Evolutionary conservation across 139 green algal species (phyloP).

Genomic region (Protoeuglena noctilucae): DNA sequence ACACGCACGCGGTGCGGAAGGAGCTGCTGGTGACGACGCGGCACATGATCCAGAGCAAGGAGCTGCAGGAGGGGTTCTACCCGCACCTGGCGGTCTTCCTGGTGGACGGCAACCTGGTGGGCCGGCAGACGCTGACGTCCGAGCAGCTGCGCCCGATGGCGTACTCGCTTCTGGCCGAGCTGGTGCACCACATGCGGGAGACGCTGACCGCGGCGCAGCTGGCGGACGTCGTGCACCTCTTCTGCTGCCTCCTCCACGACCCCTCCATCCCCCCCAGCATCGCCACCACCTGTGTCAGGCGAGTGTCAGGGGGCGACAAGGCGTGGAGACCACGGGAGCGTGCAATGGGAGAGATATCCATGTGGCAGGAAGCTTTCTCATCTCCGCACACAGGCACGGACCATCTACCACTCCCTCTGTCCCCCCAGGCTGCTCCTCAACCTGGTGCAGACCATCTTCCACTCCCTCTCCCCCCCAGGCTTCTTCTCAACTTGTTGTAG

Average conservation of each 20-base stretch:
- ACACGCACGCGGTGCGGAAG: conserved; percentile 48
- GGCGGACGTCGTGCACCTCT: conserved; percentile 39
- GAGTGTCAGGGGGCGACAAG: too few species aligned
- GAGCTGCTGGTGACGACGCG: conserved; percentile 67
- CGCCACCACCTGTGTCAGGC: conserved; percentile 62
- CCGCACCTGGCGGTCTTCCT: conserved; percentile 23
- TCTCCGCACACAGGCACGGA: not conserved
- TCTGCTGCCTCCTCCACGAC: conserved; percentile 51
- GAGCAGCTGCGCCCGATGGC: conserved; percentile 58
- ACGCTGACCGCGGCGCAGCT: conserved; percentile 51
- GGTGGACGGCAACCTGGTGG: too few species aligned
- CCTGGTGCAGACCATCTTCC: conserved; percentile 67
- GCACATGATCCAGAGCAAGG: conserved; percentile 41
- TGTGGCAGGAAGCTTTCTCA: conserved; percentile 1
- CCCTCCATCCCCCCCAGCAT: conserved; percentile 27
- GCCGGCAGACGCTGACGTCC: not conserved
- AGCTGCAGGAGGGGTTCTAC: conserved; percentile 33
- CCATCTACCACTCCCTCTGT: conserved; percentile 2
- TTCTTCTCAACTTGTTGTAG: not conserved
- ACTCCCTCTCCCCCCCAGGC: too few species aligned
- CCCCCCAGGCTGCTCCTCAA: conserved; percentile 68
- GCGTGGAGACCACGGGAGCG: too few species aligned
- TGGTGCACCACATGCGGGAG: conserved; percentile 46
- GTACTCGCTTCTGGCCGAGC: conserved; percentile 62
- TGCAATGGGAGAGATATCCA: not conserved